Percentiles rank a stretch among this genome's conserved stretches.
Evolutionary conservation across 352 stramenopile species (phyloP).

Genomic region (Pythium volutum): DNA sequence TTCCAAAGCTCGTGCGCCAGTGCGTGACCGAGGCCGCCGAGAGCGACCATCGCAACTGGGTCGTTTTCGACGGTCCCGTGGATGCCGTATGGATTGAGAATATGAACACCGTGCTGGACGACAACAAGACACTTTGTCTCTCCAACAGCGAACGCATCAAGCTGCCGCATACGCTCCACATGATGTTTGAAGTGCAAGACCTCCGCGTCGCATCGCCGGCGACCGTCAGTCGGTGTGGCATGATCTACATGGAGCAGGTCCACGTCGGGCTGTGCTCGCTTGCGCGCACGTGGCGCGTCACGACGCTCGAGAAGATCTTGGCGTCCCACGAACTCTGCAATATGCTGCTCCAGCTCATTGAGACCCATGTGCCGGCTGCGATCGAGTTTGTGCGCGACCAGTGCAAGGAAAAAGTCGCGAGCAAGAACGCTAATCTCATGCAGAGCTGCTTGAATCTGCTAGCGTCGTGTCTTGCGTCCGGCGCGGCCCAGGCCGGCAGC

Average conservation of each 20-base stretch:
- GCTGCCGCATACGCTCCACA: constrained; percentile 81
- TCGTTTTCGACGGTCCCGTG: constrained; percentile 89
- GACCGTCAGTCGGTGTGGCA: constrained; percentile 88
- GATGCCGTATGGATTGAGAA: constrained; percentile 94
- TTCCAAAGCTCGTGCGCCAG: constrained; percentile 91
- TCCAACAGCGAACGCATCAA: constrained; percentile 89
- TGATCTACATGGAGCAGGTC: constrained; percentile 93
- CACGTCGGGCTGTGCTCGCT: constrained; percentile 77
- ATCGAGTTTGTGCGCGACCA: constrained; percentile 89
- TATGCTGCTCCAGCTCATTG: constrained; percentile 72
- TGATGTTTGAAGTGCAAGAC: constrained; percentile 94
- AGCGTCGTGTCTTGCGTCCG: constrained; percentile 58
- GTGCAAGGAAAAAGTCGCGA: constrained; percentile 87
- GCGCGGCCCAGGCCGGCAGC: constrained; percentile 35
- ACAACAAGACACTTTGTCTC: constrained; percentile 87
- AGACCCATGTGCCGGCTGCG: constrained; percentile 74
- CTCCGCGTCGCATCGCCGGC: constrained; percentile 85
- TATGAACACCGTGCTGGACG: constrained; percentile 89
- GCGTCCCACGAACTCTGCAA: constrained; percentile 50
- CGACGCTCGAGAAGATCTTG: constrained; percentile 68
- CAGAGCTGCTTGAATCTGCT: constrained; percentile 87
- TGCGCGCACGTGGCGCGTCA: constrained; percentile 72
- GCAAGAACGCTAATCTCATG: constrained; percentile 88
- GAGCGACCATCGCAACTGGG: constrained; percentile 86
- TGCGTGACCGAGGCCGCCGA: constrained; percentile 78